Conservation (phyloP, 2,329 filamentous ascomycete genomes). For the Sarocladium oryzae region DNA sequence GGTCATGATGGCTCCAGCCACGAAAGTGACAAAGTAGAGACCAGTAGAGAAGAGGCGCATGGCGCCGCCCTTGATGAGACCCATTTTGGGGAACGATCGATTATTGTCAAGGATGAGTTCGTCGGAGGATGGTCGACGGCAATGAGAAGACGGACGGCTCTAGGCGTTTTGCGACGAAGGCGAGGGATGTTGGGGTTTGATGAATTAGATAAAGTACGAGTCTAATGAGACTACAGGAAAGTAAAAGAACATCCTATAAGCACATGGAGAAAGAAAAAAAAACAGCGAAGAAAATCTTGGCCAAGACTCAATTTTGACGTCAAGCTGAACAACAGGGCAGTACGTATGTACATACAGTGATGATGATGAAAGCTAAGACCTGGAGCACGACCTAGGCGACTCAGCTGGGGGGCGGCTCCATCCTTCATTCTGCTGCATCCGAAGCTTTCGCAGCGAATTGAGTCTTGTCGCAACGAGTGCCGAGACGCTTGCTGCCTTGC, state of each 20-base stretch:
- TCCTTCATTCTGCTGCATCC: too few relatives aligned
- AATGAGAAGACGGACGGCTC: too few relatives aligned
- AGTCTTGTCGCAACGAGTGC: neutral
- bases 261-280: neutral
- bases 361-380: conserved; percentile 7
- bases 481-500: conserved; percentile 1
- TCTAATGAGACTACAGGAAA: too few relatives aligned
- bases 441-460: too few relatives aligned
- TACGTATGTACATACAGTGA: too few relatives aligned
- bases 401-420: too few relatives aligned
- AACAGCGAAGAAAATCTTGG: too few relatives aligned
- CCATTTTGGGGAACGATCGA: neutral
- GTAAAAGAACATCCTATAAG: neutral
- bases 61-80: conserved; percentile 7
- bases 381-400: neutral
- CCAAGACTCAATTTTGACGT: conserved; percentile 3
- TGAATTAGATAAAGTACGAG: too few relatives aligned
- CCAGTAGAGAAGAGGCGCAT: conserved; percentile 6
- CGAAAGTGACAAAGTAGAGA: conserved; percentile 7
- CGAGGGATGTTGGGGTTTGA: too few relatives aligned
- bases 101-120: neutral
- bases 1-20: conserved; percentile 4
- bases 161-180: too few relatives aligned
- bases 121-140: too few relatives aligned
- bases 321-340: neutral